A percentile compares a stretch with the other conserved stretches of the same genome.
phyloP scores from a whole-genome alignment of 2,329 filamentous ascomycete genomes.

The Beauveria australis region DNA sequence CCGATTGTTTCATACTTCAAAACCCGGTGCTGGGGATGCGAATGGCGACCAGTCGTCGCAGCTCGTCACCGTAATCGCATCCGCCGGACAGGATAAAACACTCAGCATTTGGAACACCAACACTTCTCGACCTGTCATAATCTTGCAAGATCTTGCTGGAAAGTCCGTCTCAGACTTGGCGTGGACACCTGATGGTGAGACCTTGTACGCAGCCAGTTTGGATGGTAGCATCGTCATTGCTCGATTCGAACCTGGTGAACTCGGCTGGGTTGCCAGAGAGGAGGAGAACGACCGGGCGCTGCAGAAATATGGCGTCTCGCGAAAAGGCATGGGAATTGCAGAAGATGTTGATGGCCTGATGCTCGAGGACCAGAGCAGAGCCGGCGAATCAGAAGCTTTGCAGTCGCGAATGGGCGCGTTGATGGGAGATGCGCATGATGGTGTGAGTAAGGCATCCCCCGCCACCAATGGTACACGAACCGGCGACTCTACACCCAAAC shows the following conservation, averaged over 20 bases:
- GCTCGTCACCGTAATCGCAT: slow-evolving; percentile 87
- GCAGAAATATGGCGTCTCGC: slow-evolving; percentile 82
- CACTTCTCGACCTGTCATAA: slow-evolving; percentile 81
- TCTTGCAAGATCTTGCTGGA: slow-evolving; percentile 76
- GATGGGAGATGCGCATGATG: slow-evolving; percentile 72
- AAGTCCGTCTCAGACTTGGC: slow-evolving; percentile 93
- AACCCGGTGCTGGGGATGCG: slow-evolving; percentile 48
- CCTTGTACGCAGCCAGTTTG: slow-evolving; percentile 75
- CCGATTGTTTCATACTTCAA: slow-evolving; percentile 68
- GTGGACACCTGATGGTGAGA: slow-evolving; percentile 88
- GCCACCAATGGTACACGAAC: slow-evolving; percentile 43
- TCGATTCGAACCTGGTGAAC: slow-evolving; percentile 75
- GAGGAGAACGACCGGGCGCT: slow-evolving; percentile 90
- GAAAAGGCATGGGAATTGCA: slow-evolving; percentile 81
- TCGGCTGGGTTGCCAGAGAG: slow-evolving; percentile 78
- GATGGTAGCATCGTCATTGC: slow-evolving; percentile 81
- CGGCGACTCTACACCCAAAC: slow-evolving; percentile 24
- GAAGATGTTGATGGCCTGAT: slow-evolving; percentile 85
- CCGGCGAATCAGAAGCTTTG: slow-evolving; percentile 78
- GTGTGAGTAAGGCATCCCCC: slow-evolving; percentile 42
- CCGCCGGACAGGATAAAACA: slow-evolving; percentile 92
- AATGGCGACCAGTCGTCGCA: slow-evolving; percentile 34
- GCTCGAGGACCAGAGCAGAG: slow-evolving; percentile 86
- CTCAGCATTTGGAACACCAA: slow-evolving; percentile 97
- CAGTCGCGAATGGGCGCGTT: slow-evolving; percentile 97